Evolutionary conservation across 129 eudicot genomes (phyloP).

Genomic region (Pittosporum tobira): DNA sequence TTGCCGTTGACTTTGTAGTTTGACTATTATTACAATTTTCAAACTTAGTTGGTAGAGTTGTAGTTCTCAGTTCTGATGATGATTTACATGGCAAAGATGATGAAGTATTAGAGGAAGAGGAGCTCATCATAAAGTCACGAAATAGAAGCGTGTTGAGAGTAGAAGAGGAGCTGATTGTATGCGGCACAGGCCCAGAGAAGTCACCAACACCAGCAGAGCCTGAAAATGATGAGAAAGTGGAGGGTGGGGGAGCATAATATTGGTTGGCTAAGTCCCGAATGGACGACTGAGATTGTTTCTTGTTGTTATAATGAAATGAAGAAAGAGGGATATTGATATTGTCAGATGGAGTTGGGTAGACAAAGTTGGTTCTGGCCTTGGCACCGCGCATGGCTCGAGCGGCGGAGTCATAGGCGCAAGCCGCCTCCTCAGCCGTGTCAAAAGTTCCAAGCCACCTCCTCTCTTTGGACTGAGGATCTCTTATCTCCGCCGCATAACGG

Average conservation of each 20-base stretch:
- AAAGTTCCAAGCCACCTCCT: constrained; percentile 95
- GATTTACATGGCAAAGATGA: background rate
- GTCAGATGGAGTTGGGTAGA: constrained; percentile 31
- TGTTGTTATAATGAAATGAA: constrained; percentile 6
- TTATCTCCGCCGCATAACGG: constrained; percentile 88
- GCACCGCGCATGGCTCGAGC: constrained; percentile 89
- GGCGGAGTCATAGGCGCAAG: constrained; percentile 88
- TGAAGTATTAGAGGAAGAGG: constrained; percentile 7
- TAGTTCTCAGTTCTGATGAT: background rate
- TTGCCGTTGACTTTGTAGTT: background rate
- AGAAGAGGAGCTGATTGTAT: constrained; percentile 15
- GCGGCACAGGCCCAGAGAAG: constrained; percentile 6
- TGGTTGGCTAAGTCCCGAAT: background rate
- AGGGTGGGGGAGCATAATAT: background rate
- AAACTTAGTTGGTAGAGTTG: no score
- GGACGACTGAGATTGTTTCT: constrained; percentile 5
- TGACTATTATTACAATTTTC: no score
- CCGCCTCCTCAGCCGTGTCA: constrained; percentile 98
- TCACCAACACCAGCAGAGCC: background rate
- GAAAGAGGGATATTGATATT: background rate
- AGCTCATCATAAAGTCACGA: constrained; percentile 28
- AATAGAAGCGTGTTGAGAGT: constrained; percentile 19
- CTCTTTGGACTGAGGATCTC: constrained; percentile 88
- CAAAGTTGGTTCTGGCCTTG: constrained; percentile 81
- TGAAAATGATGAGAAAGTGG: constrained; percentile 3